Evolutionary conservation across 1,139 yeast genomes (phyloP).

Genomic region (Pneumocystis jirovecii): DNA sequence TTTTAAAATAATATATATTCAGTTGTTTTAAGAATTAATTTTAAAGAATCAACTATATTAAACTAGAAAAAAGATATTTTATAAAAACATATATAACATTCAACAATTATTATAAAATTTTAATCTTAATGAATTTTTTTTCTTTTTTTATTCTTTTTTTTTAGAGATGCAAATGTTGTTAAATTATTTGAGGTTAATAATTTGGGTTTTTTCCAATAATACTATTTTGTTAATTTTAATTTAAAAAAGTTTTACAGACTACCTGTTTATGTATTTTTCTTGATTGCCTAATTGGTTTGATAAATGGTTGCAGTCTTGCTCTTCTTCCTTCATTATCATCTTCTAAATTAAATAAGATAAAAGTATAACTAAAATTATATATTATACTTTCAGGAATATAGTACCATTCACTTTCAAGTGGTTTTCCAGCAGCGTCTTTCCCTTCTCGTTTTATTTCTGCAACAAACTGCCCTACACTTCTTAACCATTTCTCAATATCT

Average conservation of each 20-base stretch:
- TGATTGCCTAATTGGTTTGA: not conserved
- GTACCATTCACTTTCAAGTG: not conserved
- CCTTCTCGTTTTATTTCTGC: constrained; percentile 1
- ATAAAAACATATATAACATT: not conserved
- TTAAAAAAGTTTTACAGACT: not conserved
- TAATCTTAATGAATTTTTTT: not conserved
- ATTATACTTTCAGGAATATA: not conserved
- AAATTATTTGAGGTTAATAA: not conserved
- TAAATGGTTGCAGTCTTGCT: not conserved
- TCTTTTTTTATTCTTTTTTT: not conserved
- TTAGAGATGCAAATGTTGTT: not conserved
- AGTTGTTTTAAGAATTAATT: too few relatives aligned
- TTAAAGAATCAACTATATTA: not conserved
- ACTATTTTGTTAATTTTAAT: not conserved
- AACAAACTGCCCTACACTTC: not conserved
- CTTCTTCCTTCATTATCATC: constrained; percentile 1
- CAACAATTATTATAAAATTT: not conserved
- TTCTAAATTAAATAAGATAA: constrained; percentile 1
- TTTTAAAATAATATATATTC: too few relatives aligned
- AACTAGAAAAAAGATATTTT: not conserved
- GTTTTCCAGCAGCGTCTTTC: constrained; percentile 1
- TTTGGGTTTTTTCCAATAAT: constrained; percentile 1
- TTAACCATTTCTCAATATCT: not conserved
- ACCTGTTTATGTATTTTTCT: constrained; percentile 2
- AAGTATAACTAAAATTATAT: not conserved